phyloP scores from a whole-genome alignment of 2,329 filamentous ascomycete species.

The Aaosphaeria pasadenensis region DNA sequence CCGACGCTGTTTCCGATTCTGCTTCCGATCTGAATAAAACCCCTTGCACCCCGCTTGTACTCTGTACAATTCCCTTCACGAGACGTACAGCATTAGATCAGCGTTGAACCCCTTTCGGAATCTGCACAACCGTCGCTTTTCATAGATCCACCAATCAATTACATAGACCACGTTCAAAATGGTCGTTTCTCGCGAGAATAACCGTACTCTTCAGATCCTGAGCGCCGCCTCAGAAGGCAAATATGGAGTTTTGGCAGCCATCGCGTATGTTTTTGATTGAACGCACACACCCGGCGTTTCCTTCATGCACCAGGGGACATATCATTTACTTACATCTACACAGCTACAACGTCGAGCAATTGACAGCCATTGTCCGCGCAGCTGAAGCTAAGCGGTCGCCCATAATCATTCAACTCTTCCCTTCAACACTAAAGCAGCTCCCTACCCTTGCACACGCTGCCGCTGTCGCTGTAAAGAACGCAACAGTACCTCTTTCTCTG shows the following conservation, averaged over 20 bases:
- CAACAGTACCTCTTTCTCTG: conserved; percentile 43
- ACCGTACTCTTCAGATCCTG: conserved; percentile 47
- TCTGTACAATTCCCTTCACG: too few species aligned
- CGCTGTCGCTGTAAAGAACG: conserved; percentile 40
- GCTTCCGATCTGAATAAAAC: too few species aligned
- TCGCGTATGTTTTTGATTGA: conserved; percentile 22
- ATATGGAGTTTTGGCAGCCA: conserved; percentile 56
- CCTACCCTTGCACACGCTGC: conserved; percentile 46
- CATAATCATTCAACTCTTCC: conserved; percentile 37
- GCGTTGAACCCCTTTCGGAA: neutral
- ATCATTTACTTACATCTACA: neutral
- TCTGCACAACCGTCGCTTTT: neutral
- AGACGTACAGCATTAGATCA: too few species aligned
- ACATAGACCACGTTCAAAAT: conserved; percentile 4
- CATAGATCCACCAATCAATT: neutral
- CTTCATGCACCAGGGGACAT: too few species aligned
- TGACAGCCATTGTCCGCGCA: conserved; percentile 31
- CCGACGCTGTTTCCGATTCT: too few species aligned
- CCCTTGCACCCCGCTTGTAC: too few species aligned
- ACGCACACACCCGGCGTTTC: neutral
- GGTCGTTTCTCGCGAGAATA: conserved; percentile 10
- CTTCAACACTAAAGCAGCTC: conserved; percentile 67
- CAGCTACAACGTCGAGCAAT: conserved; percentile 36
- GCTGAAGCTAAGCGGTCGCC: conserved; percentile 33
- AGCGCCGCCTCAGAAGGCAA: conserved; percentile 54